Conservation (phyloP, 805 yeast species). For the Debaryomyces castellii region DNA sequence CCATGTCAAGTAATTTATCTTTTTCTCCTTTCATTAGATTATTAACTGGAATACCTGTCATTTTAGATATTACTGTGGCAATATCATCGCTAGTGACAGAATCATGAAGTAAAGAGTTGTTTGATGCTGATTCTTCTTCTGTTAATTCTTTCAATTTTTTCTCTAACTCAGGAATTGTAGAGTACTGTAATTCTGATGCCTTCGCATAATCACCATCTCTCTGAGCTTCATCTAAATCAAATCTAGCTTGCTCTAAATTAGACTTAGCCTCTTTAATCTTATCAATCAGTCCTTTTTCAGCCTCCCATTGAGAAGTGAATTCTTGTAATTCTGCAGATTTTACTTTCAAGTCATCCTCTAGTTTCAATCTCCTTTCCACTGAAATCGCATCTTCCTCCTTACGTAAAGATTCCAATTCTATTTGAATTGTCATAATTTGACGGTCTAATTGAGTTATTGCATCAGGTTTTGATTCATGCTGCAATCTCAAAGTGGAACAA, state of each 20-base stretch:
- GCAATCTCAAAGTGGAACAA: constrained; percentile 89
- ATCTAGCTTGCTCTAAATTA: constrained; percentile 79
- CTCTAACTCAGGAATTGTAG: constrained; percentile 81
- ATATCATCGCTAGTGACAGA: constrained; percentile 93
- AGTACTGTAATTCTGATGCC: constrained; percentile 88
- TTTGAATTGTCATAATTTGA: constrained; percentile 87
- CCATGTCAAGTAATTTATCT: constrained; percentile 88
- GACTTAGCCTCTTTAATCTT: constrained; percentile 76
- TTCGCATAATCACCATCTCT: constrained; percentile 81
- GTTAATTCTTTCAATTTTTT: constrained; percentile 50
- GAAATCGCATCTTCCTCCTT: constrained; percentile 90
- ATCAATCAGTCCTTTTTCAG: constrained; percentile 75
- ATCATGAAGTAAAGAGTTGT: constrained; percentile 65
- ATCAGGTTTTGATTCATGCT: constrained; percentile 97
- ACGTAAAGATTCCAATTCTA: constrained; percentile 89
- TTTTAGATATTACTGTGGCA: constrained; percentile 84
- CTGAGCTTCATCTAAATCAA: constrained; percentile 78
- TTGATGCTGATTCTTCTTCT: constrained; percentile 29
- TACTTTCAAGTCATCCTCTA: constrained; percentile 63
- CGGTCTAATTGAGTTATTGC: constrained; percentile 88
- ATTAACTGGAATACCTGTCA: constrained; percentile 95
- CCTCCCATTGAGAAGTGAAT: constrained; percentile 83
- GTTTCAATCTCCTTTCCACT: constrained; percentile 68
- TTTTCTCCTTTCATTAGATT: constrained; percentile 92
- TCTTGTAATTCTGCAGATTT: constrained; percentile 67